Evolutionary conservation across 2,329 filamentous ascomycete species (phyloP), one percentile per base, ranked within the genome.

Genomic region (Microdochium trichocladiopsis): DNA sequence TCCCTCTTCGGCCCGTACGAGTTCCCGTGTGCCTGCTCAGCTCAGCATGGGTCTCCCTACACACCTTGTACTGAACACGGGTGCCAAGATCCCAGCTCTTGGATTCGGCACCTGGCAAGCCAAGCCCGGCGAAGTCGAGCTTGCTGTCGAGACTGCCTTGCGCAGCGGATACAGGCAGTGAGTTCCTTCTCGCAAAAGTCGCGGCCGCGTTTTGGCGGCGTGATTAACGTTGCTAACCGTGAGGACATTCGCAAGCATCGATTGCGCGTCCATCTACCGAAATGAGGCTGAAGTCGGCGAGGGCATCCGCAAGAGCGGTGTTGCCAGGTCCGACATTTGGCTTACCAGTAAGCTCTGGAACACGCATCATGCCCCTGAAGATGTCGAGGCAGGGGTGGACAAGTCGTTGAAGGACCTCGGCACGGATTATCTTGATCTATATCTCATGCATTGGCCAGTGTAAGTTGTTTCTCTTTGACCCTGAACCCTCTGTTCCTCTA

Each of bases 261-360:
- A 80, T 63, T 71, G 70, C 25, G 77, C 78, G 14, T 70, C 71
- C 48, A 66, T 69, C 53, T 77, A 77, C 59, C 66, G 65, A 24
- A 77, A 75, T 43, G 72, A 76, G 56, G 63, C 59, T 4, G 71
- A 71, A 54, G 70, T 75, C 24, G 73, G 71, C 4, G 61, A 65
- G 28, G 73, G 69, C n/a, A 70, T 76, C 51, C 66, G 65, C 52
- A 65, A 67, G 50, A 68, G 64, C 49, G 60, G 70, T 55, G 60
- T 74, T 52, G 63, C 64, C 53, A 69, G 71, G 16, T 66, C 62
- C 16, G 67, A 73, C 3, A 66, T 76, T 48, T 71, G 77, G 65
- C 69, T 80, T 50, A 83, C 80, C n/a, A 76, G 75, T 56, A 85
- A 85, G 69, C 69, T 84, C 12, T 84, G 79, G 80, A 82, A 82